Evolutionary conservation across 768 basidiomycete genomes (phyloP).

Genomic region (Lactifluus echinatus): DNA sequence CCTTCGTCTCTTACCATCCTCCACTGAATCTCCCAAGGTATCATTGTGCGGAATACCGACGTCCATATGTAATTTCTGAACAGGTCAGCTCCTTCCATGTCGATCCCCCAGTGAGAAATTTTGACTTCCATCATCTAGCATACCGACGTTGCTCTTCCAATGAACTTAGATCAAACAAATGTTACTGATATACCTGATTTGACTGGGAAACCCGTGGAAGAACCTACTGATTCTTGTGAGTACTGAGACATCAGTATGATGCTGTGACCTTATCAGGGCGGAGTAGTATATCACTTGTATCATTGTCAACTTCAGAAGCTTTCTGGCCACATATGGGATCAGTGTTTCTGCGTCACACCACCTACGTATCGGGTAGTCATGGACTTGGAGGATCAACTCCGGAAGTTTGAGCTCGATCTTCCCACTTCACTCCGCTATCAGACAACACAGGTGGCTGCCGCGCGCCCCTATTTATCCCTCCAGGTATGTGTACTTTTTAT

Average conservation of each 20-base stretch:
- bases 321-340: slow-evolving; percentile 21
- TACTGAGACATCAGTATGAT: not conserved
- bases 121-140: slow-evolving; percentile 12
- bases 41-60: slow-evolving; percentile 17
- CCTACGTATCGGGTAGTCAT: slow-evolving; percentile 21
- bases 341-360: slow-evolving; percentile 20
- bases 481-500: slow-evolving; percentile 9
- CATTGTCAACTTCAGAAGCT: slow-evolving; percentile 11
- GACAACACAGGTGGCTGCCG: slow-evolving; percentile 15
- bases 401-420: slow-evolving; percentile 21
- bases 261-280: not conserved
- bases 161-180: slow-evolving; percentile 22
- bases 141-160: slow-evolving; percentile 19
- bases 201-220: slow-evolving; percentile 18
- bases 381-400: slow-evolving; percentile 20
- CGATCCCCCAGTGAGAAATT: not conserved
- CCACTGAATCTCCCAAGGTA: slow-evolving; percentile 2
- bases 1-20: not conserved
- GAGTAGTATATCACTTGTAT: slow-evolving; percentile 18
- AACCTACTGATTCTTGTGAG: slow-evolving; percentile 21
- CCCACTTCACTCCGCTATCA: slow-evolving; percentile 18
- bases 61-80: slow-evolving; percentile 22
- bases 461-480: slow-evolving; percentile 18
- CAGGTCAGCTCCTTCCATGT: slow-evolving; percentile 11
- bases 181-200: slow-evolving; percentile 14